phyloP scores from a whole-genome alignment of 306 rosid species.

The Trifolium repens region DNA sequence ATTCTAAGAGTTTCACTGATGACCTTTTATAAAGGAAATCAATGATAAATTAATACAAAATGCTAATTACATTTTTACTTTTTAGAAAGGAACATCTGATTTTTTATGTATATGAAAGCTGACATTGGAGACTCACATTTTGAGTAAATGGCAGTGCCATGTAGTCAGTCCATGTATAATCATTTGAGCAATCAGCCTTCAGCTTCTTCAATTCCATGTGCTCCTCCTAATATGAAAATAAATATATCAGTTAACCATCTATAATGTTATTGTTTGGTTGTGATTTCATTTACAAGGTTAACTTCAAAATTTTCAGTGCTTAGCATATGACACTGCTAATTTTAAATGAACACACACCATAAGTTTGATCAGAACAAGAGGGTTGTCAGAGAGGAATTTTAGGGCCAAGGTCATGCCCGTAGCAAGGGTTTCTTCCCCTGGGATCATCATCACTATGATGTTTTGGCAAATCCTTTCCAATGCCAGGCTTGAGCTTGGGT shows the following conservation, averaged over 20 bases:
- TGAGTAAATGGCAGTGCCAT: conserved; percentile 86
- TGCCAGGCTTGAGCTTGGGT: conserved; percentile 29
- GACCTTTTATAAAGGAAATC: conserved; percentile 53
- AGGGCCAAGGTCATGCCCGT: conserved; percentile 80
- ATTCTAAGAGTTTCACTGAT: conserved; percentile 92
- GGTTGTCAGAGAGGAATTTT: conserved; percentile 64
- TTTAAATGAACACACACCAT: conserved; percentile 54
- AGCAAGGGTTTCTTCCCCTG: conserved; percentile 93
- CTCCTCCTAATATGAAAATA: conserved; percentile 63
- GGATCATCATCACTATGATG: conserved; percentile 83
- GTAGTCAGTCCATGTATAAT: conserved; percentile 80
- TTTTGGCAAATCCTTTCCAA: conserved; percentile 71
- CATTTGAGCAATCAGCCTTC: conserved; percentile 48
- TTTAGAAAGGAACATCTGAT: neutral
- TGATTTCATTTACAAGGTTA: too few relatives aligned
- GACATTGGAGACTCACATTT: conserved; percentile 61
- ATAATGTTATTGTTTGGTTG: too few relatives aligned
- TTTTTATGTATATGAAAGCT: conserved; percentile 7
- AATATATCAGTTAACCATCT: too few relatives aligned
- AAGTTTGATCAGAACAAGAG: conserved; percentile 60
- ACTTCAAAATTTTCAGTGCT: too few relatives aligned
- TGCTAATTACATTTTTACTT: neutral
- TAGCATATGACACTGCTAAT: too few relatives aligned
- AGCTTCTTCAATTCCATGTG: conserved; percentile 78
- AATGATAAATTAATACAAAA: conserved; percentile 3